A percentile compares a stretch with the other conserved stretches of the same genome.
phyloP scores from a whole-genome alignment of 176 grass and related monocot genomes.

The Thalia dealbata region DNA sequence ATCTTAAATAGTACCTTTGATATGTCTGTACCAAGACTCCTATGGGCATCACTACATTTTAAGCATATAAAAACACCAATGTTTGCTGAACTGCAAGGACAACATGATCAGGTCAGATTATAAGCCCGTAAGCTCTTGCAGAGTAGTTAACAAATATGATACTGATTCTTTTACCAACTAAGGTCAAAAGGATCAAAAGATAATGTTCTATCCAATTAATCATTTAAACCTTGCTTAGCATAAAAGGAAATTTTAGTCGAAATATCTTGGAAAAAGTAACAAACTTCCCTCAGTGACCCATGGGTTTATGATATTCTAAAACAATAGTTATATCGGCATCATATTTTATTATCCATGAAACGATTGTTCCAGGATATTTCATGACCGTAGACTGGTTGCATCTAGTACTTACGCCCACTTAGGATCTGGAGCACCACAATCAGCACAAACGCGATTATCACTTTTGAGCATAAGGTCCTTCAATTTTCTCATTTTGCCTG shows the following conservation, averaged over 20 bases:
- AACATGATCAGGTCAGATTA: conserved; percentile 1
- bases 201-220: background rate
- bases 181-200: background rate
- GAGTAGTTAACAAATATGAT: background rate
- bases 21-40: conserved; percentile 75
- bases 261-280: background rate
- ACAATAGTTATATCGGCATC: background rate
- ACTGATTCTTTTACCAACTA: background rate
- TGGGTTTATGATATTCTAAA: too few species aligned
- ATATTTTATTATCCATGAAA: background rate
- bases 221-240: background rate
- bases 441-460: conserved; percentile 18
- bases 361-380: background rate
- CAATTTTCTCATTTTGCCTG: conserved; percentile 19
- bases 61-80: conserved; percentile 98
- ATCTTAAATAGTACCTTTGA: conserved; percentile 56
- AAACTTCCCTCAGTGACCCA: background rate
- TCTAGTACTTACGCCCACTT: conserved; percentile 19
- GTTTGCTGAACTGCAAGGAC: conserved; percentile 64
- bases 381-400: background rate
- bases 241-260: background rate
- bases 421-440: conserved; percentile 22
- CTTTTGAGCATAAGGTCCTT: conserved; percentile 22
- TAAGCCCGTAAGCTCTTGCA: background rate
- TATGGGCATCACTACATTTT: conserved; percentile 96